phyloP scores from a whole-genome alignment of 2,329 filamentous ascomycete species.

The Alternaria sp. region DNA sequence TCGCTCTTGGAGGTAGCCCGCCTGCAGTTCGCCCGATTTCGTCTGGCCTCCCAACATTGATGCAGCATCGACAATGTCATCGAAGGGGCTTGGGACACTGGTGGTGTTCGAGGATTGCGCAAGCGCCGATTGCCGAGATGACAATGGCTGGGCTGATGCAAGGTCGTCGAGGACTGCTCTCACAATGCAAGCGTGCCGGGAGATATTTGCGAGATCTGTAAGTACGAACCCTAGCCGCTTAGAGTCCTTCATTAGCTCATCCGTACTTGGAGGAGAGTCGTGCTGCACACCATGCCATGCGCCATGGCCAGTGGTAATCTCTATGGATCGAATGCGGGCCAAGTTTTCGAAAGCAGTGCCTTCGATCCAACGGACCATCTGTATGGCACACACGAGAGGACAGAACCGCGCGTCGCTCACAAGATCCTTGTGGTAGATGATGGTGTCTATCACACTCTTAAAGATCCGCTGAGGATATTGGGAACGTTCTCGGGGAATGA shows the following conservation, averaged over 20 bases:
- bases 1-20: not conserved
- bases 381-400: not conserved
- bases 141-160: not conserved
- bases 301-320: not conserved
- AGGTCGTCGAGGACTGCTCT: not conserved
- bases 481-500: not conserved
- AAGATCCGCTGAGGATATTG: not conserved
- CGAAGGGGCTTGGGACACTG: rapidly evolving
- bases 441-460: rapidly evolving
- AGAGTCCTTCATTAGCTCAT: not conserved
- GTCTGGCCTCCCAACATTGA: not conserved
- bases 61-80: not conserved
- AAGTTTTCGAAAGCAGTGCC: not conserved
- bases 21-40: not conserved
- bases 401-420: not conserved
- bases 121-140: rapidly evolving
- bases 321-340: not conserved
- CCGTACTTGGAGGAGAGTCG: not conserved
- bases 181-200: not conserved
- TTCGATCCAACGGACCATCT: not conserved
- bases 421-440: not conserved
- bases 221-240: not conserved
- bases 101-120: not conserved
- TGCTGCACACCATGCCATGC: not conserved
- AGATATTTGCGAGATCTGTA: not conserved